Conservation (phyloP, 2,329 filamentous ascomycete species). For the Fusarium cicatricum region DNA sequence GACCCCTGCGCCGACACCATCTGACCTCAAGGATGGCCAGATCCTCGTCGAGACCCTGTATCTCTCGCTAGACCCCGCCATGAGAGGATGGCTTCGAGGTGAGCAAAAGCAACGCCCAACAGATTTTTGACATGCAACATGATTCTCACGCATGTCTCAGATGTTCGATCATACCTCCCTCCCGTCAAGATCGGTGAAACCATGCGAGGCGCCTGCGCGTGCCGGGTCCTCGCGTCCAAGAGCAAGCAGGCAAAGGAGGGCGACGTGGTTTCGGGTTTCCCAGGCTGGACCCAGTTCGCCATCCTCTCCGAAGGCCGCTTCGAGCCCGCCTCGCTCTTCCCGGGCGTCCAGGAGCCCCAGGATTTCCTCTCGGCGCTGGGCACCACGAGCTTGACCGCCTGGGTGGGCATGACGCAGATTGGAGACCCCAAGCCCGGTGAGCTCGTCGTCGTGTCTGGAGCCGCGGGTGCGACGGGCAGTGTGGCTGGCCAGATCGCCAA, state of each 20-base stretch:
- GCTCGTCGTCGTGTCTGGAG: constrained; percentile 79
- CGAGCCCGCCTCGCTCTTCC: constrained; percentile 51
- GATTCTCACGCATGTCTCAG: constrained; percentile 40
- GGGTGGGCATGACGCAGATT: constrained; percentile 76
- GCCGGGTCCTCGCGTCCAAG: constrained; percentile 69
- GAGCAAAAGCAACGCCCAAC: not conserved
- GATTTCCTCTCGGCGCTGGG: constrained; percentile 71
- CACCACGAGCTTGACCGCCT: constrained; percentile 76
- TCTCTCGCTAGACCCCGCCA: constrained; percentile 77
- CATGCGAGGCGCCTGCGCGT: constrained; percentile 72
- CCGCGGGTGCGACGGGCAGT: constrained; percentile 80
- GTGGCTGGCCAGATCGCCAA: constrained; percentile 83
- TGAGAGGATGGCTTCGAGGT: constrained; percentile 76
- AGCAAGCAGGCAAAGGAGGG: constrained; percentile 63
- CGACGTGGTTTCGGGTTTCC: constrained; percentile 61
- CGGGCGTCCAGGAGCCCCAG: constrained; percentile 55
- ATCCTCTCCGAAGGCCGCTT: constrained; percentile 63
- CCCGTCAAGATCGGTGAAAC: constrained; percentile 72
- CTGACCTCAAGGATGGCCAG: constrained; percentile 68
- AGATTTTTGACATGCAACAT: not conserved
- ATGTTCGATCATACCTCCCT: constrained; percentile 67
- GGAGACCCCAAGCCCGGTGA: constrained; percentile 74
- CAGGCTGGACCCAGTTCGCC: constrained; percentile 74
- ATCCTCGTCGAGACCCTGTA: constrained; percentile 69
- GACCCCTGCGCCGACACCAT: constrained; percentile 58